Evolutionary conservation across 306 rosid genomes (phyloP).

Genomic region (Dryas drummondii): DNA sequence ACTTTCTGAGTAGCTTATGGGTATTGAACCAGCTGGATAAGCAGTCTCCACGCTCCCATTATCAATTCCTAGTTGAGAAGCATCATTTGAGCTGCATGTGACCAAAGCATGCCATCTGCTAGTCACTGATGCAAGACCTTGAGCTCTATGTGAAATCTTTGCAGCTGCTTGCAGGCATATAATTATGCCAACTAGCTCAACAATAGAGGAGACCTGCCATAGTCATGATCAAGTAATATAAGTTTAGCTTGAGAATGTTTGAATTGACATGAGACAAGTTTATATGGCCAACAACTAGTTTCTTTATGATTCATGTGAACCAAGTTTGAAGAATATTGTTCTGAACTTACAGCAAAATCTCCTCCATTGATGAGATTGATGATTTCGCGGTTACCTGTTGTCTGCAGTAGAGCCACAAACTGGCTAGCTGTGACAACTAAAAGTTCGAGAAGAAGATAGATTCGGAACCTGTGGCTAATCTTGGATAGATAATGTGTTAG

Average conservation of each 20-base stretch:
- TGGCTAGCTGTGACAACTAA: conserved; percentile 41
- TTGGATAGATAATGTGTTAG: conserved; percentile 41
- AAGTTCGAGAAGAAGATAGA: conserved; percentile 42
- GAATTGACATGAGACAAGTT: not conserved
- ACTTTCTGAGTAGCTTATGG: conserved; percentile 34
- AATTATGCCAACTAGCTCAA: conserved; percentile 44
- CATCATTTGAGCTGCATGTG: conserved; percentile 36
- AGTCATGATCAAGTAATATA: not conserved
- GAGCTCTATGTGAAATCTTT: conserved; percentile 50
- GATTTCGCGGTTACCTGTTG: conserved; percentile 27
- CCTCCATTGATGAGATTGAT: conserved; percentile 45
- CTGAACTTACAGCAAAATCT: conserved; percentile 44
- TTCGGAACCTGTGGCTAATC: conserved; percentile 53
- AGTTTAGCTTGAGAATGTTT: not conserved
- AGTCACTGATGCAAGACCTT: conserved; percentile 40
- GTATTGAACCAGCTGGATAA: conserved; percentile 5
- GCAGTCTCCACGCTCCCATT: conserved; percentile 14
- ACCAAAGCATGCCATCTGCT: conserved; percentile 57
- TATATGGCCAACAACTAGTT: not conserved
- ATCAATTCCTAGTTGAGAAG: conserved; percentile 11
- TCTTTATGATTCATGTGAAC: not conserved
- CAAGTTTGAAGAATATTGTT: not conserved
- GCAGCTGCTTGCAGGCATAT: conserved; percentile 47
- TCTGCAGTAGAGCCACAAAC: conserved; percentile 39
- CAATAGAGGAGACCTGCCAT: conserved; percentile 39